Conservation (phyloP, 345 rosid genomes). For the Lenwebbia sp. region DNA sequence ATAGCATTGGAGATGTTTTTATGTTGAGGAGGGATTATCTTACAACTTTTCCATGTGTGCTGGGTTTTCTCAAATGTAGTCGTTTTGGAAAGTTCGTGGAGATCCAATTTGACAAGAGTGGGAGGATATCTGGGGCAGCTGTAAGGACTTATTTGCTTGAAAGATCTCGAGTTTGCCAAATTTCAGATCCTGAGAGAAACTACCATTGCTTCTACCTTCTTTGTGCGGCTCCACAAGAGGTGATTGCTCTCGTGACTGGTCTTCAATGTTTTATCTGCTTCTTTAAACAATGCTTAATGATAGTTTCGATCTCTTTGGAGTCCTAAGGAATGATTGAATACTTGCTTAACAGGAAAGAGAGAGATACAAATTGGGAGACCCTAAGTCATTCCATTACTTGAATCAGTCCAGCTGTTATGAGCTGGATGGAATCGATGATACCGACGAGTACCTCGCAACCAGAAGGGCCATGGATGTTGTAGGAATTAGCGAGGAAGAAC, state of each 20-base stretch:
- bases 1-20: not conserved
- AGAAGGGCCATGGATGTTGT: conserved; percentile 98
- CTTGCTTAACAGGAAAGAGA: conserved; percentile 50
- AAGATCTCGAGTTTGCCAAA: conserved; percentile 99
- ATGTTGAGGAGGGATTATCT: not conserved
- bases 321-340: not conserved
- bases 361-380: conserved; percentile 63
- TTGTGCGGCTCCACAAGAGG: conserved; percentile 97
- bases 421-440: conserved; percentile 82
- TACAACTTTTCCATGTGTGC: not conserved
- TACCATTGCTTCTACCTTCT: conserved; percentile 96
- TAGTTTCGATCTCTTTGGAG: not conserved
- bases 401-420: conserved; percentile 80
- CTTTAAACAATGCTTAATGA: not conserved
- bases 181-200: conserved; percentile 96
- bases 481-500: conserved; percentile 96
- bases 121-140: conserved; percentile 99
- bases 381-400: conserved; percentile 73
- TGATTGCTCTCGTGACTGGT: conserved; percentile 13
- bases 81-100: conserved; percentile 99
- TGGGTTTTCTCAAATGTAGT: conserved; percentile 33
- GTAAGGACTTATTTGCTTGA: conserved; percentile 92
- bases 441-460: conserved; percentile 89
- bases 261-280: not conserved
- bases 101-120: conserved; percentile 95